Evolutionary conservation across 1,139 yeast genomes (phyloP), one percentile per base, ranked within the genome.

Genomic region (Suhomyces panamericanus): DNA sequence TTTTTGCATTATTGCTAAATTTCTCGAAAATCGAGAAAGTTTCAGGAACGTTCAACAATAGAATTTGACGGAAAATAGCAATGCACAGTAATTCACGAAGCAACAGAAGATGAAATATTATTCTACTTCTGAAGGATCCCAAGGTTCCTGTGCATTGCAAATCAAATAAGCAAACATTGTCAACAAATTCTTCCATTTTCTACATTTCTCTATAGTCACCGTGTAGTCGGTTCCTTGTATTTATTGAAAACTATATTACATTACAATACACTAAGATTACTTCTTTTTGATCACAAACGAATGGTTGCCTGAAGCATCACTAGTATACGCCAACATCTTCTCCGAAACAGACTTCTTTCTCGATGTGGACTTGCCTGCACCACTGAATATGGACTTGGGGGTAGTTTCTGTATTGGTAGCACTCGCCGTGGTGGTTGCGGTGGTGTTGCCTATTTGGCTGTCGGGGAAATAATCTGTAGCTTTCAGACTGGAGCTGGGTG

Each of bases 301-400:
- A 52, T 67, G 73, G 48, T 66, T 69, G 7, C 75, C 75, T 26
- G 75, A 62, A 15, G 71, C 73, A 56, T 73, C 78, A 56, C 62
- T 72, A 31, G 72, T 63, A 54, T 70, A 73, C 16, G 77, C 76
- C 62, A 73, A 54, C 63, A 73, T 59, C 51, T 58, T 71, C 57
- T 51, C 74, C 64, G 50, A 35, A 10, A 44, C 40, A 26, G 55
- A 54, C 49, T 61, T 66, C 52, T 63, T 67, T 46, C 58, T 50
- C 5, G 66, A 61, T 30, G 59, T 32, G 2, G 58, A 50, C 42
- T 68, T 58, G 2, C 69, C 69, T 14, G 51, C 55, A 41, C 60
- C 55, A 46, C 60, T 49, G 35, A 59, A 59, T 2, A 57, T 53
- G 38, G 58, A 55, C 41, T 60, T 63, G 2, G 69, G 62, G 1